Evolutionary conservation across 2,329 filamentous ascomycete genomes (phyloP).

Genomic region (Pyrenophora graminea): DNA sequence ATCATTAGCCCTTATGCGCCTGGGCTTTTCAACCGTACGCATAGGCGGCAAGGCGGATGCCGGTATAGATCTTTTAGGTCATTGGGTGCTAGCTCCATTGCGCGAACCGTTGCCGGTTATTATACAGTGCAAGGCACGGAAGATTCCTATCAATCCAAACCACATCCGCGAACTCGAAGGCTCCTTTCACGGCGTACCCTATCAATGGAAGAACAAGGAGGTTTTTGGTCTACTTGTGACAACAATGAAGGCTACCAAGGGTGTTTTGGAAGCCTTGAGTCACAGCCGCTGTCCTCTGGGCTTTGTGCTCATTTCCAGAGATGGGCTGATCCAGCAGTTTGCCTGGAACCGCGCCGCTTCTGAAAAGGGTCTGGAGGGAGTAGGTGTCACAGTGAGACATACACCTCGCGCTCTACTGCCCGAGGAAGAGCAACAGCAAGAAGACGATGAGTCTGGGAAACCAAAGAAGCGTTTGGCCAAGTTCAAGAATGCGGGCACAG

Average conservation of each 20-base stretch:
- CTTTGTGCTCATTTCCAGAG: conserved; percentile 65
- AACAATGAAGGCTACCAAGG: conserved; percentile 73
- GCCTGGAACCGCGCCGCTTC: conserved; percentile 72
- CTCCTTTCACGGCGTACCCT: conserved; percentile 72
- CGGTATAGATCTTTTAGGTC: conserved; percentile 75
- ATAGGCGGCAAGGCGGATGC: conserved; percentile 69
- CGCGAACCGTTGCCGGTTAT: conserved; percentile 50
- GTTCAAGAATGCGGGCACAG: conserved; percentile 26
- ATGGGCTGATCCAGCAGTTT: conserved; percentile 67
- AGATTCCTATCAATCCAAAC: conserved; percentile 56
- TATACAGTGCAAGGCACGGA: conserved; percentile 71
- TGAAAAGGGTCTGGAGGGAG: conserved; percentile 64
- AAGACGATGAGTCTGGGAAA: conserved; percentile 7
- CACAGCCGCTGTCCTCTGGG: conserved; percentile 72
- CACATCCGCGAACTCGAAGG: conserved; percentile 79
- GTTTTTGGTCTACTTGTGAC: conserved; percentile 71
- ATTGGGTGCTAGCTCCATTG: conserved; percentile 60
- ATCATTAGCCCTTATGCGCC: conserved; percentile 58
- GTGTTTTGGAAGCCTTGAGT: conserved; percentile 72
- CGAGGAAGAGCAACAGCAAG: conserved; percentile 5
- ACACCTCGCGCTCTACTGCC: conserved; percentile 22
- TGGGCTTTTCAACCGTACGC: conserved; percentile 68
- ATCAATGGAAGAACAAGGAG: conserved; percentile 69
- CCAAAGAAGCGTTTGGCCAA: conserved; percentile 11
- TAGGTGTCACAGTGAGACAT: conserved; percentile 44